Base-by-base conservation (phyloP, 108 stramenopile species). In the Pseudonitzschia pungens region DNA sequence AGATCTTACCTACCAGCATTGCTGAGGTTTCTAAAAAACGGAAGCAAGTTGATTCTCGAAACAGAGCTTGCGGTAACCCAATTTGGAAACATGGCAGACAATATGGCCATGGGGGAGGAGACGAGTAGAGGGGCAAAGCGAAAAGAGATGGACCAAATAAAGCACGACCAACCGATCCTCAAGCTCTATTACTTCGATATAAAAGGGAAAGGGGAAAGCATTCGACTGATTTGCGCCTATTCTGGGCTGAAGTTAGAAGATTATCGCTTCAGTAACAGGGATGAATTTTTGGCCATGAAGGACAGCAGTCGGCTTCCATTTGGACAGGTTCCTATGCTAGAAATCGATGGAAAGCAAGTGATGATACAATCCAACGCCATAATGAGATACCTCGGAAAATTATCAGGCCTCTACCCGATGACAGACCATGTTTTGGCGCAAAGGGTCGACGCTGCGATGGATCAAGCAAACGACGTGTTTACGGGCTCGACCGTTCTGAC, bases 101-200 rank as follows among this genome's bases (percentile, higher is more conserved):
- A 6, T 36, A 36, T 36, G 36, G 36, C 36, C 6, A 5, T 36
- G 6, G 36, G 36, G 36, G 36, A 36, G 36, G 36, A 36, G 36
- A 36, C 36, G 6, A 36, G 36, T 36, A 22, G 29, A 62, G 27
- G 59, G 43, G 48, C 43, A 21, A 52, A 42, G 42, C 40, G 27
- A 57, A 57, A 28, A 51, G 63, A 40, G 43, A 63, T 58, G 56
- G 44, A 67, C 21, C 67, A 42, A 20, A 32, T 60, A 28, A 22
- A 68, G 14, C 32, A 33, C 12, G 43, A 45, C 16, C 69, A 70
- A 58, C 74, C 79, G 1, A 58, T 40, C 22, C 72, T 82, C 24
- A 82, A 76, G 54, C 53, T 82, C 40, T 70, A 73, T 54, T 82
- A 82, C 40, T 82, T 82, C 42, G 63, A 76, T 52, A 67, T 82